Conservation (phyloP, 139 green algal genomes). For the Coccomyxa sp. region DNA sequence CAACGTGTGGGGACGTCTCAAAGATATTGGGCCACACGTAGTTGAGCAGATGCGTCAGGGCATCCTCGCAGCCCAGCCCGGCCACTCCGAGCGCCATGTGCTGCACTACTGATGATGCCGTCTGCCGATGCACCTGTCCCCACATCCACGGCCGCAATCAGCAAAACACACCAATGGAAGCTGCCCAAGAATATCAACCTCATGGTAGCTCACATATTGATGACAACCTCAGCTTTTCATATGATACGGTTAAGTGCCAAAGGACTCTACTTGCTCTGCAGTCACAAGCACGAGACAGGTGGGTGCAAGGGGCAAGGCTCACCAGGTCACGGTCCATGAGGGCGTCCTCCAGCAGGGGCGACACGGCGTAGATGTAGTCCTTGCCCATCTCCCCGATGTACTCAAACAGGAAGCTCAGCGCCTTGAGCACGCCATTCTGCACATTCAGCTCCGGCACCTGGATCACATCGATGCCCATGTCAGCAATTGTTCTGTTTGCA, state of each 20-base stretch:
- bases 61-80: constrained; percentile 95
- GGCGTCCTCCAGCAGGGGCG: constrained; percentile 92
- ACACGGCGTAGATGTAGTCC: constrained; percentile 98
- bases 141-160: background rate
- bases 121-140: constrained; percentile 86
- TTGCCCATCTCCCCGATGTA: constrained; percentile 99
- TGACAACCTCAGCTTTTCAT: too few species aligned
- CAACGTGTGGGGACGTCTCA: constrained; percentile 90
- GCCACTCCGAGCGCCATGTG: constrained; percentile 49
- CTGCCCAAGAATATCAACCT: too few species aligned
- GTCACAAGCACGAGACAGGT: too few species aligned
- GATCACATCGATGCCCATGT: background rate
- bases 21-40: constrained; percentile 99
- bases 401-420: constrained; percentile 99
- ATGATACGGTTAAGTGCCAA: too few species aligned
- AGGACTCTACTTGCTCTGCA: too few species aligned
- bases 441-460: constrained; percentile 95
- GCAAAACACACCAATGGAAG: too few species aligned
- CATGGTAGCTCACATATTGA: too few species aligned
- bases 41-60: constrained; percentile 95
- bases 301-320: background rate
- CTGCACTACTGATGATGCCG: constrained; percentile 80
- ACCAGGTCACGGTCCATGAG: constrained; percentile 92
- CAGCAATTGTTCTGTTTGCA: background rate
- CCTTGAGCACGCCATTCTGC: constrained; percentile 98